Evolutionary conservation across 2,329 filamentous ascomycete genomes (phyloP).

Genomic region (Hysterium pulicare): DNA sequence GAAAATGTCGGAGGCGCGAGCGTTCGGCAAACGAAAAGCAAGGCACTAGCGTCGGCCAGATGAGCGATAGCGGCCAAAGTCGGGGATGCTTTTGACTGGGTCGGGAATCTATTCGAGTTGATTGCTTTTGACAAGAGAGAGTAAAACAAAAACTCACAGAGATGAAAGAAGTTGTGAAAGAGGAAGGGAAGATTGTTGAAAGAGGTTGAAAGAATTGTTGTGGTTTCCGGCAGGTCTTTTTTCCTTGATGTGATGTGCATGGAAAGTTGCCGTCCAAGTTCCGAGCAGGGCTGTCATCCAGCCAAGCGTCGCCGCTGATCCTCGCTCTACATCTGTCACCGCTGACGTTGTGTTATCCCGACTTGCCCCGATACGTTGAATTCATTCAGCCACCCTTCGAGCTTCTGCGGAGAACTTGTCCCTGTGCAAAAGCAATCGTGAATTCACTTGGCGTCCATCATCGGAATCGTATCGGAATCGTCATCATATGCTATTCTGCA

Average conservation of each 20-base stretch:
- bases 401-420: too few species aligned
- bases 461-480: too few species aligned
- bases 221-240: not conserved
- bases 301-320: too few species aligned
- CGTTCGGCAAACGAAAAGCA: slow-evolving; percentile 2
- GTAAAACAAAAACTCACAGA: not conserved
- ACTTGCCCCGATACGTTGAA: too few species aligned
- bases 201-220: not conserved
- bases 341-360: too few species aligned
- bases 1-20: slow-evolving; percentile 3
- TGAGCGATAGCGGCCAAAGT: too few species aligned
- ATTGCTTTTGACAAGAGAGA: not conserved
- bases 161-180: not conserved
- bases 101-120: not conserved
- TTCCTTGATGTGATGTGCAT: not conserved
- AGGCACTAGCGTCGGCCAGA: not conserved
- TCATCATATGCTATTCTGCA: too few species aligned
- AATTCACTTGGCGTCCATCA: too few species aligned
- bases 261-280: not conserved
- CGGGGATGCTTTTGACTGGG: not conserved
- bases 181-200: not conserved
- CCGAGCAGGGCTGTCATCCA: too few species aligned
- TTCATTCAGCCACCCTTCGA: too few species aligned
- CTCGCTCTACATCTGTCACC: too few species aligned
- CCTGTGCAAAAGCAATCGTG: too few species aligned